Evolutionary conservation across 345 rosid genomes (phyloP), one percentile per base, ranked within the genome.

Genomic region (Acer saccharum): DNA sequence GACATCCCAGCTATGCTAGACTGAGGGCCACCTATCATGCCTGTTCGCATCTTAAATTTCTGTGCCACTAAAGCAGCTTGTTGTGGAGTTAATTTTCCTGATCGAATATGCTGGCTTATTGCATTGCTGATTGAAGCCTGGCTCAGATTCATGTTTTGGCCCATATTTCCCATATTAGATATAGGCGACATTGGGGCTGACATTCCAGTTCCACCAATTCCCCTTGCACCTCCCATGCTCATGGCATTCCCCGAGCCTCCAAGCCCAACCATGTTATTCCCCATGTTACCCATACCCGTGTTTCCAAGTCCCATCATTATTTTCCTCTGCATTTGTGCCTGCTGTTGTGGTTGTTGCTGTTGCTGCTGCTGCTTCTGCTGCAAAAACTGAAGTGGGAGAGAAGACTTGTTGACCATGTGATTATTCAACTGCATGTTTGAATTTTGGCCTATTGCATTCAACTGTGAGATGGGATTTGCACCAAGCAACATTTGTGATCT

Each of bases 171-270:
- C 44, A 90, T 84, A 70, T 89, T 89, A 43, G 97, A 74, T 41
- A 89, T 82, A 68, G 92, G 65, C 0, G 87, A 68, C 96, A 93
- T 86, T n/a, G 97, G 84, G 55, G 94, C 89, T 55, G 98, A 89
- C 54, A 88, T 91, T 77, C 95, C 95, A 7, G 86, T 43, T 67
- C 89, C 97, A 46, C 89, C 90, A 54, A 90, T 83, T 68, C 97
- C 97, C 84, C 95, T 84, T 41, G 83, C 82, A 72, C 91, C 88
- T 77, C 90, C 93, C 77, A 92, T 87, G 58, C 87, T 86, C 87
- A 92, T 79, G 46, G 89, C 83, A 83, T 79, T 92, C 43, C 89
- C 65, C 13, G 88, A 78, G 77, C 88, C 82, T 67, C 97, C 97
- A 69, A 93, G 87, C 75, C 92, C 90, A 65, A 82, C 85, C 82